Conservation (phyloP, 2,329 filamentous ascomycete species). For the Penicillium griseofulvum region DNA sequence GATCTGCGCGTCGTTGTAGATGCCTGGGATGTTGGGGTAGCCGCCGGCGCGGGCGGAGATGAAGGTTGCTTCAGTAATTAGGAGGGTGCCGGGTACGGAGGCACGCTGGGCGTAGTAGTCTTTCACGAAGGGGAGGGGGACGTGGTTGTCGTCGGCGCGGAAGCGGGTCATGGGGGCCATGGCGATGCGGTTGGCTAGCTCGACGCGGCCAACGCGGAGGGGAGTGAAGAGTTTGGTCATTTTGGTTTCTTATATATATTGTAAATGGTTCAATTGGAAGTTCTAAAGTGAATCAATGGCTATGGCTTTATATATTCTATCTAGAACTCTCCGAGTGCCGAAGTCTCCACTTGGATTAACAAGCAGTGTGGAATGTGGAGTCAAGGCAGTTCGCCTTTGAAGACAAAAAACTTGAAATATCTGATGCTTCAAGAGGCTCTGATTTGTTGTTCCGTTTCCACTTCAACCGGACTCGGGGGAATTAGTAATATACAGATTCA, state of each 20-base stretch:
- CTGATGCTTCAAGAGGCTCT: background rate
- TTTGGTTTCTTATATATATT: background rate
- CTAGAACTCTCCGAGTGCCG: background rate
- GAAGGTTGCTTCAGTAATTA: conserved; percentile 59
- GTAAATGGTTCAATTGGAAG: background rate
- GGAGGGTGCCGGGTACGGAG: conserved; percentile 53
- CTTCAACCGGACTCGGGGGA: background rate
- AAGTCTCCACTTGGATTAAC: background rate
- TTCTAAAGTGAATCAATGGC: background rate
- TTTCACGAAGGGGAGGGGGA: conserved; percentile 44
- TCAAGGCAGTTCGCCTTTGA: too few species aligned
- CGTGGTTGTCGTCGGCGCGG: conserved; percentile 51
- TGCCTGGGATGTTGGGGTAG: conserved; percentile 56
- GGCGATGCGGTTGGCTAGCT: conserved; percentile 49
- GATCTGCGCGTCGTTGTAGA: conserved; percentile 57
- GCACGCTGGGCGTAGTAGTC: conserved; percentile 58
- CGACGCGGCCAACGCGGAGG: conserved; percentile 41
- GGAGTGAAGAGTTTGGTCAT: conserved; percentile 38
- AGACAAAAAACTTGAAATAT: too few species aligned
- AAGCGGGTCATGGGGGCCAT: conserved; percentile 60
- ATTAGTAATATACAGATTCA: conserved; percentile 1
- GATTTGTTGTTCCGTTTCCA: background rate
- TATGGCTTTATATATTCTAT: background rate
- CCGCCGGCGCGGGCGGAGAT: conserved; percentile 49
- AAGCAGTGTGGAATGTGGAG: background rate